Evolutionary conservation across 345 rosid genomes (phyloP), one percentile per base, ranked within the genome.

Genomic region (Sisymbrium altissimum): DNA sequence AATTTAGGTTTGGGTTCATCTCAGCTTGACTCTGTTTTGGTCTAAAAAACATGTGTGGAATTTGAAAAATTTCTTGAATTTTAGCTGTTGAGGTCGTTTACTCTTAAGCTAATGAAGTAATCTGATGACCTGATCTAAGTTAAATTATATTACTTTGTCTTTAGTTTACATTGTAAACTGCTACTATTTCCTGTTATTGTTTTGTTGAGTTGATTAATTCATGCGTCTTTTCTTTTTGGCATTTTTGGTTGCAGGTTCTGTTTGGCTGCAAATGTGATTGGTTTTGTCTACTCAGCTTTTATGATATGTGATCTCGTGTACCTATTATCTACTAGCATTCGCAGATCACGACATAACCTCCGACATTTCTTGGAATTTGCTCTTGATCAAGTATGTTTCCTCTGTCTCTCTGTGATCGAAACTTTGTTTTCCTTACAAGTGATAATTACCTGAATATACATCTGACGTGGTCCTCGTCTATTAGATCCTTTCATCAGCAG

Each of bases 241-340:
- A 50, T 23, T 38, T 45, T 54, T 67, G 53, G 65, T 60, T 86
- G 70, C 88, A 93, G 96, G 87, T 93, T 84, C 70, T 88, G 87
- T 69, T 41, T 89, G 82, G 84, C 92, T 30, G 89, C 87, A 68
- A 87, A 85, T 75, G 89, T 86, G 72, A 83, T 94, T 9, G 97
- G 91, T 19, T 89, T 88, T 73, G 83, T 77, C 27, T 89, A 94
- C 79, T 91, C 88, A 17, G 94, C 85, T 19, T 63, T 89, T 53
- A 93, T 88, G 78, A 85, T 82, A 19, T 86, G 40, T 66, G 92
- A 84, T 78, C 75, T 89, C 39, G 79, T 84, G 29, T 86, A 77
- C 57, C 73, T 77, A 18, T 81, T 90, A 81, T 76, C 82, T 32
- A 76, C 87, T 39, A 81, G 88, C 27, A 83, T 85, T 33, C 73